phyloP scores from a whole-genome alignment of 192 early-diverging fungal species.

The Helicostylum pulchrum region DNA sequence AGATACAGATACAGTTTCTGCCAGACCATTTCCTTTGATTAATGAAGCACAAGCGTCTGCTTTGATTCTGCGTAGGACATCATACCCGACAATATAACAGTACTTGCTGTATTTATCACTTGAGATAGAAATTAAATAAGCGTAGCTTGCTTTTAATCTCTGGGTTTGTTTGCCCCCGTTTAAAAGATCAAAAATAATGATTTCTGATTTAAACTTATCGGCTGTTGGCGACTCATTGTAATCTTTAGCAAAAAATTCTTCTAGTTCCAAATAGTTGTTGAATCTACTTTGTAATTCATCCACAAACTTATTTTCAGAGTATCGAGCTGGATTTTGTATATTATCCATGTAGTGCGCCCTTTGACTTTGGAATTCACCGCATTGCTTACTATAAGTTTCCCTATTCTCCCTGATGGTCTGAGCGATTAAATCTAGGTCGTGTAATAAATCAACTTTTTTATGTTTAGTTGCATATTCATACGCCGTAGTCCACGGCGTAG shows the following conservation, averaged over 20 bases:
- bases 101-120: conserved; percentile 17
- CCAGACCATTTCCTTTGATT: neutral
- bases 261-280: conserved; percentile 2
- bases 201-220: neutral
- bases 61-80: conserved; percentile 17
- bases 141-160: conserved; percentile 20
- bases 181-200: conserved; percentile 7
- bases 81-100: conserved; percentile 23
- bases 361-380: neutral
- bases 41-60: conserved; percentile 16
- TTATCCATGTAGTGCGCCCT: neutral
- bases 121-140: conserved; percentile 15
- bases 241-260: conserved; percentile 12
- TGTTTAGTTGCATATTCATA: neutral
- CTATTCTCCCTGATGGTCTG: neutral
- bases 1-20: neutral
- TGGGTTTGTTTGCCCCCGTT: conserved; percentile 4
- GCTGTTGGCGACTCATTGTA: neutral
- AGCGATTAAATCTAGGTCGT: conserved; percentile 7
- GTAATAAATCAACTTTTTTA: neutral
- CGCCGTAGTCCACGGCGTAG: neutral
- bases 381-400: neutral
- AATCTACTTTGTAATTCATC: neutral
- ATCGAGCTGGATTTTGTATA: neutral
- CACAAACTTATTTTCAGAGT: neutral